Evolutionary conservation across 148 eudicot genomes (phyloP), one percentile per base, ranked within the genome.

Genomic region (Spergularia marina): DNA sequence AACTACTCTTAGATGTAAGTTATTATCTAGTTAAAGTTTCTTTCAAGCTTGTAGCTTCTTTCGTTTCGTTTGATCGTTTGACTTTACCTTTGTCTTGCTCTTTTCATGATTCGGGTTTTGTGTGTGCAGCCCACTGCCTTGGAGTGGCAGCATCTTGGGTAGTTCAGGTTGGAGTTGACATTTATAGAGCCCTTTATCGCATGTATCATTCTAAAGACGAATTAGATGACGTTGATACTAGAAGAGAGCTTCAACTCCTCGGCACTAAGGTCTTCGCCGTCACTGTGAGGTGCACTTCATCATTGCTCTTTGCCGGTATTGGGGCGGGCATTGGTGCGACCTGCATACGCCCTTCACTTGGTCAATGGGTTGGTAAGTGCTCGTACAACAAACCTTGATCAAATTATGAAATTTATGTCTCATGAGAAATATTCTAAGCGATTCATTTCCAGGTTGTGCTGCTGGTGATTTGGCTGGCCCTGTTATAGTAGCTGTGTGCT

Each of bases 91-190:
- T 65, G 15, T 49, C 17, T 53, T 44, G 30, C 68, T 72, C 44
- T 59, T 53, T 68, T 10, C 10, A 36, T 77, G 59, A 16, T 74
- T 12, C 18, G 53, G 16, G 55, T 57, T 55, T 39, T 49, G 61
- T 62, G 55, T 51, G 68, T 67, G 72, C 92, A 95, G 98, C 89
- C 12, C 97, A 95, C 71, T 85, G 82, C 70, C 90, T 95, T 51
- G 99, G 92, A 65, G 87, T 92, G 55, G 85, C 97, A 52, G 96
- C 99, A 73, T 86, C 96, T 60, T 95, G 97, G 97, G 71, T 92
- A 34, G 94, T 95, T 74, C 97, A 95, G 88, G 88, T 91, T 63
- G 94, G 96, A 77, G 77, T 88, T 15, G 96, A 92, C 74, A 71
- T 82, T 17, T 95, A 89, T 71, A 86, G 82, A 56, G 83, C 87